These are phyloP conservation scores for Voacanga thouarsii DNA, from an alignment of 257 asterid species.

Conservation along the genomic window DNA sequence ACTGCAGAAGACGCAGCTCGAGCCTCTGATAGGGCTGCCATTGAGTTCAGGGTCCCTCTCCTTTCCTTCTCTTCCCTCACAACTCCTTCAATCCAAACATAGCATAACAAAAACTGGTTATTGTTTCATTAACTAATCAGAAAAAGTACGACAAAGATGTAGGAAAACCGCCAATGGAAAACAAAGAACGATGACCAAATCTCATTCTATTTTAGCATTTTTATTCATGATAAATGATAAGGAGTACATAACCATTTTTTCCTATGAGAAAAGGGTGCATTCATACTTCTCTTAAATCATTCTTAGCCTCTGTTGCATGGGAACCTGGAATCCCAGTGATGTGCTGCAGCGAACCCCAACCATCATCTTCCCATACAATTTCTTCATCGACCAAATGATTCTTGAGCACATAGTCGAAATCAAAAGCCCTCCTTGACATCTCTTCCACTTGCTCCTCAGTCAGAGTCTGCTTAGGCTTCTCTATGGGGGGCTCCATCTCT, in stretches of 20 bases:
- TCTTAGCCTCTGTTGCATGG: neutral
- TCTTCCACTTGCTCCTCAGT: neutral
- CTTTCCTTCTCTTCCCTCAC: too few species aligned
- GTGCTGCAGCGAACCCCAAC: constrained; percentile 5
- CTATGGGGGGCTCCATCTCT: neutral
- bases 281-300: neutral
- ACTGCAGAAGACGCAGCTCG: constrained; percentile 84
- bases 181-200: too few species aligned
- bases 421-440: neutral
- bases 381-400: constrained; percentile 1
- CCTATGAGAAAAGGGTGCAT: neutral
- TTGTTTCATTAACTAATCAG: too few species aligned
- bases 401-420: neutral
- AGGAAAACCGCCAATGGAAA: too few species aligned
- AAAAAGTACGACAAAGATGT: too few species aligned
- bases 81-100: too few species aligned
- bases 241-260: too few species aligned
- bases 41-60: constrained; percentile 73
- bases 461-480: neutral
- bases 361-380: constrained; percentile 19
- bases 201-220: too few species aligned
- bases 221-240: too few species aligned
- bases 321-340: neutral
- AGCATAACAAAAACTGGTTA: too few species aligned
- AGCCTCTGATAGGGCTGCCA: constrained; percentile 78